A percentile compares a stretch with the other conserved stretches of the same genome.
These are phyloP conservation scores for Nepenthes alata DNA, from an alignment of 179 eudicot species.

Conservation along the genomic window DNA sequence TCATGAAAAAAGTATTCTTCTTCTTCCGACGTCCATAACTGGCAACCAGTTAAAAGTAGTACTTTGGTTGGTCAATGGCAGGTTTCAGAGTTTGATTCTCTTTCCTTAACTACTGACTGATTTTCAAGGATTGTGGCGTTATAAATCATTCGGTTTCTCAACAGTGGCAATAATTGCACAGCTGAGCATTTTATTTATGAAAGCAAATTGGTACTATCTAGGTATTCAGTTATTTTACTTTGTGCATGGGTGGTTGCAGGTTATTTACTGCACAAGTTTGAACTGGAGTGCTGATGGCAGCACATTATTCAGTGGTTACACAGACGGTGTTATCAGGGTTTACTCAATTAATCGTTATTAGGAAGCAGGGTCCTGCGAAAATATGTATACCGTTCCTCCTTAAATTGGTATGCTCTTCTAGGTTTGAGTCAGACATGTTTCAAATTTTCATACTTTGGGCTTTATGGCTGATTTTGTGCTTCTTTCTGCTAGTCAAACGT, in stretches of 20 bases:
- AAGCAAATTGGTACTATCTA: too few relatives aligned
- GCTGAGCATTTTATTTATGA: too few relatives aligned
- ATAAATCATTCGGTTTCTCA: too few relatives aligned
- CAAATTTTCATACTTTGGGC: neutral
- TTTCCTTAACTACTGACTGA: neutral
- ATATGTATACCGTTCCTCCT: neutral
- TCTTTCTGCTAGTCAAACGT: neutral
- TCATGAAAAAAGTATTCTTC: too few relatives aligned
- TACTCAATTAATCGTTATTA: conserved; percentile 38
- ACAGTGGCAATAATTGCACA: too few relatives aligned
- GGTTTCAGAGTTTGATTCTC: neutral
- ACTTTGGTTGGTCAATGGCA: neutral
- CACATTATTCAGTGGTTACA: conserved; percentile 60
- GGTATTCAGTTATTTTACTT: neutral
- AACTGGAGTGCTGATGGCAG: conserved; percentile 56
- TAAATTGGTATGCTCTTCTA: neutral
- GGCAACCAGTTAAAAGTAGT: neutral
- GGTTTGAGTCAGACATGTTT: neutral
- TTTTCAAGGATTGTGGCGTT: neutral
- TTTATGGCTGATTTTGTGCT: neutral
- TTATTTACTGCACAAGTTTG: conserved; percentile 51
- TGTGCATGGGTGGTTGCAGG: conserved; percentile 12
- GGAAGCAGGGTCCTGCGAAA: neutral
- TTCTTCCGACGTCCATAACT: too few relatives aligned
- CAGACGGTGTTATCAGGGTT: conserved; percentile 53